Percentiles rank a stretch among this genome's conserved stretches.
Conservation (phyloP, 2,329 filamentous ascomycete genomes). For the Plenodomus tracheiphilus region DNA sequence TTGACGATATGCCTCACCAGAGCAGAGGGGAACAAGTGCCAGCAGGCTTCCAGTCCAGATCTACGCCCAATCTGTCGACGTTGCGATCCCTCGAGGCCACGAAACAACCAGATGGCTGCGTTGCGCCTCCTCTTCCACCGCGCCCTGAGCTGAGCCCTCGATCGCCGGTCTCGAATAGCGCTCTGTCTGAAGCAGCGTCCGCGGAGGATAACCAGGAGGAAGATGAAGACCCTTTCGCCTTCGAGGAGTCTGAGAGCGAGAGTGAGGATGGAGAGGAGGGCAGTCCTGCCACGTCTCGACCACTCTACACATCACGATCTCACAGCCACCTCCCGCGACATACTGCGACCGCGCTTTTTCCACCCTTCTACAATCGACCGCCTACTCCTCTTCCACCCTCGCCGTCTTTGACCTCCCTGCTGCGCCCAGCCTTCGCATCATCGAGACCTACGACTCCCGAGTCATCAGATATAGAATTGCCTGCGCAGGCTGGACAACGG, state of each 20-base stretch:
- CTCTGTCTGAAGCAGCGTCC: slow-evolving; percentile 45
- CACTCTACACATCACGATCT: slow-evolving; percentile 50
- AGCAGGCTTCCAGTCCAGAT: slow-evolving; percentile 50
- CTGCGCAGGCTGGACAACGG: slow-evolving; percentile 9
- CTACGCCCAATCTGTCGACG: slow-evolving; percentile 52
- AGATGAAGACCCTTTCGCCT: slow-evolving; percentile 17
- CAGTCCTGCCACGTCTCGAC: slow-evolving; percentile 28
- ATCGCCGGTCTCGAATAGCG: slow-evolving; percentile 22
- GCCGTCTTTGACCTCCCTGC: slow-evolving; percentile 86
- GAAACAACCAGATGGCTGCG: slow-evolving; percentile 1
- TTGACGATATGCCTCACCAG: slow-evolving; percentile 47
- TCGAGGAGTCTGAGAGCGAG: slow-evolving; percentile 27
- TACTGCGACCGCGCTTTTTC: slow-evolving; percentile 55
- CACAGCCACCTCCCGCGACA: slow-evolving; percentile 49
- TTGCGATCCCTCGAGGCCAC: slow-evolving; percentile 37
- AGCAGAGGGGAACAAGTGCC: slow-evolving; percentile 48
- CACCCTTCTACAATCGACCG: slow-evolving; percentile 97
- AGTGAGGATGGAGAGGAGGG: slow-evolving; percentile 10
- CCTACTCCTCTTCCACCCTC: slow-evolving; percentile 92
- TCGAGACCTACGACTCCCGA: slow-evolving; percentile 94
- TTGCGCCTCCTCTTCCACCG: slow-evolving; percentile 10
- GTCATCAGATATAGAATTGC: slow-evolving; percentile 77
- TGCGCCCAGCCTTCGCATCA: slow-evolving; percentile 66
- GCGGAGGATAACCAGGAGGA: slow-evolving; percentile 21
- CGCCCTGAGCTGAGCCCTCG: slow-evolving; percentile 16